Conservation (phyloP, 2,329 filamentous ascomycete genomes). For the Fusarium scirpi region DNA sequence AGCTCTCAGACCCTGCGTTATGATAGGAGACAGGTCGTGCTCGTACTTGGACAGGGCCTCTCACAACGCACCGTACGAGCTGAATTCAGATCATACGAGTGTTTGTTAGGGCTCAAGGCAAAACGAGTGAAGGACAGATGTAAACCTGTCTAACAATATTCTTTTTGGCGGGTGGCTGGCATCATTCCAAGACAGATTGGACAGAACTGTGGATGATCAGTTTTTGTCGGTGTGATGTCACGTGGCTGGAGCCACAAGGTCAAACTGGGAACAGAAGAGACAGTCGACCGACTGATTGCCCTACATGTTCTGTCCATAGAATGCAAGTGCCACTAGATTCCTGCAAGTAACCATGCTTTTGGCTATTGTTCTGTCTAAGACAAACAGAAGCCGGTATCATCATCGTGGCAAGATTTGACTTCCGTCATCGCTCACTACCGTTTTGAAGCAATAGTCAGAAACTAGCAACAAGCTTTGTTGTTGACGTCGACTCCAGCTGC, state of each 20-base stretch:
- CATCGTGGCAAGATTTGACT: constrained; percentile 16
- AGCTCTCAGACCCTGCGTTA: constrained; percentile 32
- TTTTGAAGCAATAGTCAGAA: neutral
- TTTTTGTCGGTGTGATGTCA: constrained; percentile 48
- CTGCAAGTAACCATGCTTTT: constrained; percentile 17
- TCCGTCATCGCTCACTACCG: neutral
- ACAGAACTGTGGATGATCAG: constrained; percentile 27
- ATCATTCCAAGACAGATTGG: constrained; percentile 14
- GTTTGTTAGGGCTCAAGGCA: neutral
- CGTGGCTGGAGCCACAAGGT: constrained; percentile 36
- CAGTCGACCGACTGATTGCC: constrained; percentile 9
- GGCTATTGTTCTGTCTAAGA: neutral
- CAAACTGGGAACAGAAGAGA: constrained; percentile 23
- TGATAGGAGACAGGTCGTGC: constrained; percentile 1
- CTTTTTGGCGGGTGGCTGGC: constrained; percentile 35
- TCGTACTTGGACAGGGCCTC: neutral
- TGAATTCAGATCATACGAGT: constrained; percentile 40
- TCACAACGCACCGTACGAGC: constrained; percentile 32
- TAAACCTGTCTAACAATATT: constrained; percentile 22
- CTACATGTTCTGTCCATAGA: neutral
- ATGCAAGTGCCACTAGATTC: neutral
- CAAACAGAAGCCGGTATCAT: neutral
- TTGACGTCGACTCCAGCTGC: neutral
- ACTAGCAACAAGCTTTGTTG: constrained; percentile 1
- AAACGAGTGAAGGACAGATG: constrained; percentile 22